Evolutionary conservation across 345 rosid species (phyloP).

Genomic region (Syzygium oleosum): DNA sequence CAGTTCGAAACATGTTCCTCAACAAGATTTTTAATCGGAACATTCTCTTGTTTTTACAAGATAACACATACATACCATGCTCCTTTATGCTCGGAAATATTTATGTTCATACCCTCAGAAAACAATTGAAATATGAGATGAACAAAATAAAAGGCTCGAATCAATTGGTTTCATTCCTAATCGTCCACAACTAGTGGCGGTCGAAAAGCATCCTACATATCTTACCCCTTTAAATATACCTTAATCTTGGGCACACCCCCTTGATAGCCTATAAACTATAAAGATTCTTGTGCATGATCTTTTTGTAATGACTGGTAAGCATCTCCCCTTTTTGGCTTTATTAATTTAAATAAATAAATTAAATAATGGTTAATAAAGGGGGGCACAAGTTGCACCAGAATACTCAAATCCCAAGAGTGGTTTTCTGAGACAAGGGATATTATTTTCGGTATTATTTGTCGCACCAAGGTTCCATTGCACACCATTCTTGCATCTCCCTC

Average conservation of each 20-base stretch:
- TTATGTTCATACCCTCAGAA: neutral
- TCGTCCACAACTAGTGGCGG: neutral
- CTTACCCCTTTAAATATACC: neutral
- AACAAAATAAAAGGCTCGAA: neutral
- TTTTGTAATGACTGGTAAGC: neutral
- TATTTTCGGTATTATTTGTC: neutral
- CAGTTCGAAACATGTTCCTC: neutral
- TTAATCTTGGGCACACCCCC: neutral
- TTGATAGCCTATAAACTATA: neutral
- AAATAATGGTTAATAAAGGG: neutral
- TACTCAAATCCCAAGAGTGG: conserved; percentile 13
- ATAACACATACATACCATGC: neutral
- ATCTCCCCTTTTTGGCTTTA: neutral
- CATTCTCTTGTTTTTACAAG: neutral
- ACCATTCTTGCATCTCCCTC: neutral
- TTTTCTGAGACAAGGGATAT: conserved; percentile 9
- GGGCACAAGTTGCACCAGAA: conserved; percentile 5
- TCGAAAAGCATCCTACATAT: neutral
- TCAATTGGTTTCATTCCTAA: neutral
- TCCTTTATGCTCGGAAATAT: neutral
- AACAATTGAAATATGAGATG: neutral
- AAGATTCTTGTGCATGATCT: neutral
- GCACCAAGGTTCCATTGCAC: neutral
- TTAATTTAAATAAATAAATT: neutral
- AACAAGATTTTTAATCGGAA: neutral